A percentile compares a stretch with the other conserved stretches of the same genome.
phyloP scores from a whole-genome alignment of 2,329 filamentous ascomycete genomes.

The Fusarium albidum region DNA sequence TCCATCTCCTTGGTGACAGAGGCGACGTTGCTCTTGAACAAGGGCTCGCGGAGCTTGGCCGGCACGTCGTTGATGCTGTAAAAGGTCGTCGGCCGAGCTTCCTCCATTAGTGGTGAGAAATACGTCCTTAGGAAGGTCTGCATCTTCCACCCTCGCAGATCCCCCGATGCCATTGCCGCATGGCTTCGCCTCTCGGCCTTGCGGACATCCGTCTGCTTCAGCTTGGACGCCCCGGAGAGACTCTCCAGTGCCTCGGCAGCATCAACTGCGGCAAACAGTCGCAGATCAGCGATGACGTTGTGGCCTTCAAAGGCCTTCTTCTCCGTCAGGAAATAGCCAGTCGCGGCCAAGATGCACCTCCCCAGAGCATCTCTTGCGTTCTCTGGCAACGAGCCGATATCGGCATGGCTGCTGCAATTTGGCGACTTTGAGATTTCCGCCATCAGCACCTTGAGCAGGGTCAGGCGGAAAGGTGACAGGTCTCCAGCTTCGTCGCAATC shows the following conservation, averaged over 20 bases:
- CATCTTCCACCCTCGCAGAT: slow-evolving; percentile 55
- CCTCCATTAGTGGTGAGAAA: slow-evolving; percentile 44
- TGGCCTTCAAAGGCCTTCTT: slow-evolving; percentile 42
- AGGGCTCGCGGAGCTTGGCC: slow-evolving; percentile 39
- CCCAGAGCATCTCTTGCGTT: slow-evolving; percentile 41
- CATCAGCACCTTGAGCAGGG: slow-evolving; percentile 47
- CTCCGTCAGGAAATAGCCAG: slow-evolving; percentile 41
- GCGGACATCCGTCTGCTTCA: slow-evolving; percentile 44
- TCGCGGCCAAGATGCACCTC: slow-evolving; percentile 37
- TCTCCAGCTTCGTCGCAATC: slow-evolving; percentile 33
- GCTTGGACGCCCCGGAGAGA: slow-evolving; percentile 30
- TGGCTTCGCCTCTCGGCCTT: slow-evolving; percentile 48
- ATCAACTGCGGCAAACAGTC: slow-evolving; percentile 46
- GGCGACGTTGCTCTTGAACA: slow-evolving; percentile 45
- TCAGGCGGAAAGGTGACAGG: slow-evolving; percentile 45
- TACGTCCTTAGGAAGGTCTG: slow-evolving; percentile 53
- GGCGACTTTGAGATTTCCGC: slow-evolving; percentile 41
- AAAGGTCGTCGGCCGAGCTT: slow-evolving; percentile 46
- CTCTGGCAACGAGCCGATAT: slow-evolving; percentile 34
- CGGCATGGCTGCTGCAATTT: slow-evolving; percentile 36
- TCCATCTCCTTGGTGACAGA: slow-evolving; percentile 46
- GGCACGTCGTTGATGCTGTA: slow-evolving; percentile 42
- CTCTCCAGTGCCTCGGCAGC: slow-evolving; percentile 39
- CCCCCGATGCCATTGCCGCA: slow-evolving; percentile 45
- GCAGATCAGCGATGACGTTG: slow-evolving; percentile 34